These are phyloP conservation scores for Gypsophila paniculata DNA, from an alignment of 179 eudicot species.

Conservation along the genomic window DNA sequence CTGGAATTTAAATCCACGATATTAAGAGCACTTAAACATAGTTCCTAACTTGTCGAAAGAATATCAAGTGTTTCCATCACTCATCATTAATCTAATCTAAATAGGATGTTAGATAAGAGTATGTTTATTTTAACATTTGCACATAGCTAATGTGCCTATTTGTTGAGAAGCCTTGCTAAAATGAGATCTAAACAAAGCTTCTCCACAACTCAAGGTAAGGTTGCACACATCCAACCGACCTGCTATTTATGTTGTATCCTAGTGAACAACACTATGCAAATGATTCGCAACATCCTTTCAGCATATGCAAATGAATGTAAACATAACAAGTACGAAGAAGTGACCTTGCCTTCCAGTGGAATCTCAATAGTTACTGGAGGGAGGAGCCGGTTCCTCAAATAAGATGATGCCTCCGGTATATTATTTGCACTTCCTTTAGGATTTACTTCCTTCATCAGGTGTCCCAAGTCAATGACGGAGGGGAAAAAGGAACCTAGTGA, in stretches of 20 bases:
- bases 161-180: too few relatives aligned
- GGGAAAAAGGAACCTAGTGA: constrained; percentile 57
- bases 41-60: not conserved
- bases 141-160: too few relatives aligned
- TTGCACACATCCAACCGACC: not conserved
- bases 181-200: not conserved
- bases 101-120: too few relatives aligned
- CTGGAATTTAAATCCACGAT: constrained; percentile 19
- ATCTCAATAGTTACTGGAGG: constrained; percentile 60
- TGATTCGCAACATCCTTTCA: not conserved
- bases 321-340: constrained; percentile 7
- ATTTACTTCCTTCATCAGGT: constrained; percentile 67
- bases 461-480: constrained; percentile 58
- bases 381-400: constrained; percentile 55
- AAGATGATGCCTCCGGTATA: constrained; percentile 60
- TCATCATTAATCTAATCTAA: constrained; percentile 1
- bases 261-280: not conserved
- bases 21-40: not conserved
- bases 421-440: constrained; percentile 46
- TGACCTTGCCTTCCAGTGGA: constrained; percentile 61
- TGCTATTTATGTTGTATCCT: constrained; percentile 4
- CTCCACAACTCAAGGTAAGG: not conserved
- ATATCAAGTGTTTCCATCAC: not conserved
- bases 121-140: too few relatives aligned
- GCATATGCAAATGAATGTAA: not conserved